Conservation (phyloP, 768 basidiomycete genomes). For the Pleurotus platypus region DNA sequence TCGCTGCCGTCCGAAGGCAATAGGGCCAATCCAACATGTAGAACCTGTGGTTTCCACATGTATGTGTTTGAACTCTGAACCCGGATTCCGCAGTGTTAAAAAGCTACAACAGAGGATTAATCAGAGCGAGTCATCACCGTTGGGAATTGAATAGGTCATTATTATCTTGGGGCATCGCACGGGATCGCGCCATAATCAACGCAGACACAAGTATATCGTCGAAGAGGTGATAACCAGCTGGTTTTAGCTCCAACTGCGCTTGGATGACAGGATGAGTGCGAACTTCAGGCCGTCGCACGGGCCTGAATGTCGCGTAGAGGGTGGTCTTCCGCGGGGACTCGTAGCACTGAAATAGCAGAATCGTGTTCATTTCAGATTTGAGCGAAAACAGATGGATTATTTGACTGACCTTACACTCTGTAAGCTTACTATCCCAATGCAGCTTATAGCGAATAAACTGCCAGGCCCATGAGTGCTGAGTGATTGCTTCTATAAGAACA, state of each 20-base stretch:
- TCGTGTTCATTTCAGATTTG: no score
- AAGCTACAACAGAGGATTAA: no score
- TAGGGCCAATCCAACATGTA: no score
- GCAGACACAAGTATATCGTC: constrained; percentile 31
- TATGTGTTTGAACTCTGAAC: no score
- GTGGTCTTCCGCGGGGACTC: neutral
- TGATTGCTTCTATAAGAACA: no score
- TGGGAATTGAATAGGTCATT: neutral
- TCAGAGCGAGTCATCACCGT: no score
- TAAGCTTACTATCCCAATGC: neutral
- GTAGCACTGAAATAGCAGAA: constrained; percentile 6
- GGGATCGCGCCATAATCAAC: constrained; percentile 26
- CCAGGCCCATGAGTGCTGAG: neutral
- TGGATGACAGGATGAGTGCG: constrained; percentile 6
- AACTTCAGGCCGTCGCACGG: constrained; percentile 4
- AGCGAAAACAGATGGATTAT: neutral
- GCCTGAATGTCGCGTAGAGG: constrained; percentile 10
- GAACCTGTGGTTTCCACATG: no score
- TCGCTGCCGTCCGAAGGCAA: no score
- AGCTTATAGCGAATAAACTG: neutral
- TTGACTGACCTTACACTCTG: neutral
- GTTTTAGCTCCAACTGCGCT: constrained; percentile 19
- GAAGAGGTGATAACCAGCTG: constrained; percentile 21
- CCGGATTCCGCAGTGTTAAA: no score
- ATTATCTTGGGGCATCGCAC: constrained; percentile 8